Percentiles rank a stretch among this genome's conserved stretches.
Conservation (phyloP, 805 yeast species). For the Lachancea cidri region DNA sequence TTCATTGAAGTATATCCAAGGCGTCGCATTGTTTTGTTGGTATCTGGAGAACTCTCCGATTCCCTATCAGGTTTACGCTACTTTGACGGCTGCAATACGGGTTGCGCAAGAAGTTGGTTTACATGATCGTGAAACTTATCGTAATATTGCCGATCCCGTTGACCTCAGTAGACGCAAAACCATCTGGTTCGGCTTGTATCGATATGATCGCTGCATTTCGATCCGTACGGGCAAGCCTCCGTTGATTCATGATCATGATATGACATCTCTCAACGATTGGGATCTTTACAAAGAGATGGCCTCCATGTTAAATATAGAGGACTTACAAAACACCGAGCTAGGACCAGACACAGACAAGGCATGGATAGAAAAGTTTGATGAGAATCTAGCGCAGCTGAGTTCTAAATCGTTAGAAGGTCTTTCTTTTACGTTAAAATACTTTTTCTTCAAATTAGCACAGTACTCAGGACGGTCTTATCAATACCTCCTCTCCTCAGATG, state of each 20-base stretch:
- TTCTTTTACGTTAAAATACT: conserved; percentile 2
- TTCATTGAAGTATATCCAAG: conserved; percentile 44
- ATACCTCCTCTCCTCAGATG: conserved; percentile 4
- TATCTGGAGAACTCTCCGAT: conserved; percentile 32
- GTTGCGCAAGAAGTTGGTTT: conserved; percentile 51
- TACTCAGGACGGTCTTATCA: conserved; percentile 4
- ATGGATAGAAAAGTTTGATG: conserved; percentile 1
- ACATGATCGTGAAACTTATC: conserved; percentile 42
- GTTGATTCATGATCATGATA: conserved; percentile 38
- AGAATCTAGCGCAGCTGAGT: not conserved
- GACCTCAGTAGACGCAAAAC: conserved; percentile 2
- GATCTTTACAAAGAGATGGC: conserved; percentile 3
- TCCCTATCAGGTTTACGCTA: conserved; percentile 35
- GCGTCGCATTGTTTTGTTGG: conserved; percentile 40
- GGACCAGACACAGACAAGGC: not conserved
- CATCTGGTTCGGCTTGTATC: conserved; percentile 19
- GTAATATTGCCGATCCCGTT: conserved; percentile 21
- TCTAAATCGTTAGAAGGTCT: conserved; percentile 2
- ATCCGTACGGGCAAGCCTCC: conserved; percentile 48
- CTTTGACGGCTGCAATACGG: conserved; percentile 41
- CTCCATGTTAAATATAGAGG: no score
- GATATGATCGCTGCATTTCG: conserved; percentile 42
- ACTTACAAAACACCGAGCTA: not conserved
- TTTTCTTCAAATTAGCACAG: conserved; percentile 2
- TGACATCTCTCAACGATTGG: conserved; percentile 23